Evolutionary conservation across 179 eudicot genomes (phyloP).

Genomic region (Drosera spatulata): DNA sequence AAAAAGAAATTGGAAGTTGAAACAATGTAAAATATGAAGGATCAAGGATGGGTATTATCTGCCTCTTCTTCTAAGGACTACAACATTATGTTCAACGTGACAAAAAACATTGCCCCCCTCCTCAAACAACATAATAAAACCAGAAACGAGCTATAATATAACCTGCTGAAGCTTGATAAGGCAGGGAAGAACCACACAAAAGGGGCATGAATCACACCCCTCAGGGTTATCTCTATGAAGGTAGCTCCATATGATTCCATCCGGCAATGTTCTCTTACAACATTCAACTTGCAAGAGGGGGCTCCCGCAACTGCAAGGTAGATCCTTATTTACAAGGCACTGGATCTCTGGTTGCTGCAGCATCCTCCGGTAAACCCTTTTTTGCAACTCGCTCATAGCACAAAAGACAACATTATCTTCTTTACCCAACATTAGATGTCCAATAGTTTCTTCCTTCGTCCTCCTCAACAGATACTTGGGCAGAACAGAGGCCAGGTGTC

Average conservation of each 20-base stretch:
- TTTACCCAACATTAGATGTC: slow-evolving; percentile 97
- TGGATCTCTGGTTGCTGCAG: slow-evolving; percentile 78
- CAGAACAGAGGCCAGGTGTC: slow-evolving; percentile 69
- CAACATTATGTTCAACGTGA: not conserved
- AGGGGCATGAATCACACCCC: slow-evolving; percentile 92
- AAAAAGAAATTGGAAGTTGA: not conserved
- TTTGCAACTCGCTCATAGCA: slow-evolving; percentile 90
- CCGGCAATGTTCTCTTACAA: slow-evolving; percentile 67
- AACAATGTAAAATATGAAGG: too few species aligned
- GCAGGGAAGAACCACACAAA: slow-evolving; percentile 88
- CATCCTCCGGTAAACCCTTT: slow-evolving; percentile 80
- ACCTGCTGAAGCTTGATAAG: slow-evolving; percentile 98
- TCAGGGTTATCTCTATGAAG: slow-evolving; percentile 83
- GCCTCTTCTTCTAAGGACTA: not conserved
- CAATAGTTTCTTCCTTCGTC: slow-evolving; percentile 95
- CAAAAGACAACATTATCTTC: slow-evolving; percentile 98
- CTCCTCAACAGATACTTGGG: slow-evolving; percentile 73
- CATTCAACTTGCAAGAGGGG: slow-evolving; percentile 92
- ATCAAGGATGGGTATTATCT: too few species aligned
- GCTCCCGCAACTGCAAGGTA: slow-evolving; percentile 93
- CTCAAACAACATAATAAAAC: too few species aligned
- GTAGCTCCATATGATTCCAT: slow-evolving; percentile 85
- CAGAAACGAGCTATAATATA: too few species aligned
- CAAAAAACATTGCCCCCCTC: too few species aligned
- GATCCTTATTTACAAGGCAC: slow-evolving; percentile 81